Evolutionary conservation across 768 basidiomycete genomes (phyloP).

Genomic region (Chiua virens): DNA sequence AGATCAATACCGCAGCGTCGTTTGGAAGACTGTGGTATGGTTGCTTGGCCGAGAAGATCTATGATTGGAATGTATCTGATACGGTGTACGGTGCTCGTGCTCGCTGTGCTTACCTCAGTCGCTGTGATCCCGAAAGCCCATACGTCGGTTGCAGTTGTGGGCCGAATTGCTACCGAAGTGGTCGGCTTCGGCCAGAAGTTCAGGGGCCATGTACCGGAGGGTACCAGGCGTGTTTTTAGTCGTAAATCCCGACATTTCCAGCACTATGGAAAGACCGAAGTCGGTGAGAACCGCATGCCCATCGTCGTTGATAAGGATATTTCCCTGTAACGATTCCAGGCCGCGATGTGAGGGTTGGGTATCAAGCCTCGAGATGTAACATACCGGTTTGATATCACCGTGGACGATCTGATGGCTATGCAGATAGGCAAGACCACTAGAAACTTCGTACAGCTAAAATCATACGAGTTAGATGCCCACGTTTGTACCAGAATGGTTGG

Average conservation of each 20-base stretch:
- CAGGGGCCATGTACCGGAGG: slow-evolving; percentile 41
- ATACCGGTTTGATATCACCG: slow-evolving; percentile 40
- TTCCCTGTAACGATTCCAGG: slow-evolving; percentile 27
- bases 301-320: slow-evolving; percentile 35
- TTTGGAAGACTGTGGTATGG: slow-evolving; percentile 18
- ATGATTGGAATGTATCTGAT: not conserved
- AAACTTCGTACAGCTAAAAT: slow-evolving; percentile 20
- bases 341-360: not conserved
- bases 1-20: slow-evolving; percentile 19
- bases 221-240: slow-evolving; percentile 36
- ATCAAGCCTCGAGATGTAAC: slow-evolving; percentile 3
- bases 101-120: slow-evolving; percentile 29
- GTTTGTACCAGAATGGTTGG: not conserved
- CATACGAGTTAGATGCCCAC: not conserved
- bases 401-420: slow-evolving; percentile 29
- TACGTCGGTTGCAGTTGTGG: slow-evolving; percentile 31
- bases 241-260: slow-evolving; percentile 38
- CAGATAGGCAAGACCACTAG: slow-evolving; percentile 24
- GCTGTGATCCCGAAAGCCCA: slow-evolving; percentile 40
- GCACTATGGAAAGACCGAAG: slow-evolving; percentile 40
- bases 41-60: slow-evolving; percentile 26
- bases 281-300: slow-evolving; percentile 36
- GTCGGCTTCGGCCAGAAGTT: slow-evolving; percentile 26
- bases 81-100: not conserved
- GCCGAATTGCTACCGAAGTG: slow-evolving; percentile 15